Conservation (phyloP, 129 eudicot species). For the Dittrichia graveolens region DNA sequence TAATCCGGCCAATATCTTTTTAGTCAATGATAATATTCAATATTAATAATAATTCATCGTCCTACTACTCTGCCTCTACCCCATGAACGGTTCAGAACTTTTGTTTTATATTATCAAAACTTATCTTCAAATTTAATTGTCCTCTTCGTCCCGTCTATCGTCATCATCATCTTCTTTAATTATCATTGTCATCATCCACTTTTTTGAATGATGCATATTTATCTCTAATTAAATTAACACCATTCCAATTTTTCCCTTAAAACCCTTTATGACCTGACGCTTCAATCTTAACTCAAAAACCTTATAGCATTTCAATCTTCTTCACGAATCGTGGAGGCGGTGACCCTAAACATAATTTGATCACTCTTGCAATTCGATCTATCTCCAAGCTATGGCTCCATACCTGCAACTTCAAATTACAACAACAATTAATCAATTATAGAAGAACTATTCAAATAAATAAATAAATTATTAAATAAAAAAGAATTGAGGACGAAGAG, state of each 20-base stretch:
- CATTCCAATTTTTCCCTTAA: too few relatives aligned
- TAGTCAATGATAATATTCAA: background rate
- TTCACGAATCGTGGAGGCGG: too few relatives aligned
- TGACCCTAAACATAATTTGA: too few relatives aligned
- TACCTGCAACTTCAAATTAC: conserved; percentile 26
- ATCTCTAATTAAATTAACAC: too few relatives aligned
- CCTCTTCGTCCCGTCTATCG: conserved; percentile 2
- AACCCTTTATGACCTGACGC: too few relatives aligned
- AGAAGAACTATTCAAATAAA: background rate
- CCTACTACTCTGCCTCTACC: background rate
- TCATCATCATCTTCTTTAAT: too few relatives aligned
- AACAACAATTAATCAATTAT: background rate
- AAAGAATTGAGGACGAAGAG: background rate
- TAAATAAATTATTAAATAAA: background rate
- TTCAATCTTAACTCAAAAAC: too few relatives aligned
- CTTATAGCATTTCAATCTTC: too few relatives aligned
- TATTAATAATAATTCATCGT: background rate
- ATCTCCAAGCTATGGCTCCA: conserved; percentile 6
- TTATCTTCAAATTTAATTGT: conserved; percentile 24
- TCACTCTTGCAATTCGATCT: background rate
- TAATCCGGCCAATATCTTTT: background rate
- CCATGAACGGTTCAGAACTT: conserved; percentile 27
- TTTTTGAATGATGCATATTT: background rate
- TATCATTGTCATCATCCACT: conserved; percentile 17
- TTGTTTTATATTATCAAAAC: background rate